phyloP scores from a whole-genome alignment of 495 filamentous ascomycete species.

The Poronia punctata region DNA sequence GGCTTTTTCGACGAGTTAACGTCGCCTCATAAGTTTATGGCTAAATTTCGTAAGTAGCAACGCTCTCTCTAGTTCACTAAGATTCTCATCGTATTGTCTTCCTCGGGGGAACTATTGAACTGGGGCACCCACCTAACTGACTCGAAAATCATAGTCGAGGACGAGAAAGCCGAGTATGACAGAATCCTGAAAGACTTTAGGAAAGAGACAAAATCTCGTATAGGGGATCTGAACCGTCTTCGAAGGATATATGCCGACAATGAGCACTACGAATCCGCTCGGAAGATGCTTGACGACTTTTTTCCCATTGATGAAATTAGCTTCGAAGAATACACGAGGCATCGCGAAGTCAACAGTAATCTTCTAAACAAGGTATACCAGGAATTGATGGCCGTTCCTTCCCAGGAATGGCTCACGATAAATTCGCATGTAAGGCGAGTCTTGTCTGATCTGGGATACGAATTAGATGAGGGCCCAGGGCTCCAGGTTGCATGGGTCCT shows the following conservation, averaged over 20 bases:
- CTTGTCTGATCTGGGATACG: conserved; percentile 7
- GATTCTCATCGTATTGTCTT: no score
- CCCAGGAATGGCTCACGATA: not conserved
- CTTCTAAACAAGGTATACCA: conserved; percentile 16
- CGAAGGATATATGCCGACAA: not conserved
- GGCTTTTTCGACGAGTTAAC: conserved; percentile 8
- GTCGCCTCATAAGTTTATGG: conserved; percentile 8
- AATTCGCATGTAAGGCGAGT: not conserved
- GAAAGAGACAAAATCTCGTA: no score
- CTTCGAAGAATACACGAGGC: conserved; percentile 41
- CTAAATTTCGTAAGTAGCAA: conserved; percentile 30
- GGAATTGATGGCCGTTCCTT: not conserved
- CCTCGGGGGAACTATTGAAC: no score
- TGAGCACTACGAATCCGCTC: not conserved
- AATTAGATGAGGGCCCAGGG: conserved; percentile 7
- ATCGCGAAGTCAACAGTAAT: conserved; percentile 30
- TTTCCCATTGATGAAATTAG: conserved; percentile 32
- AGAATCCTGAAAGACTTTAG: conserved; percentile 26
- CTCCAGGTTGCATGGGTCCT: conserved; percentile 45
- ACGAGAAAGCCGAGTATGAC: conserved; percentile 34
- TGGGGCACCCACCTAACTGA: conserved; percentile 30
- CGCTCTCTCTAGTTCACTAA: not conserved
- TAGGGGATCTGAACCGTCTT: not conserved
- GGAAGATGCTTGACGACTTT: not conserved
- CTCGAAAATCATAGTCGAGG: conserved; percentile 30